Base-by-base conservation (phyloP, 352 stramenopile species). In the Phytophthora macrochlamydospora region DNA sequence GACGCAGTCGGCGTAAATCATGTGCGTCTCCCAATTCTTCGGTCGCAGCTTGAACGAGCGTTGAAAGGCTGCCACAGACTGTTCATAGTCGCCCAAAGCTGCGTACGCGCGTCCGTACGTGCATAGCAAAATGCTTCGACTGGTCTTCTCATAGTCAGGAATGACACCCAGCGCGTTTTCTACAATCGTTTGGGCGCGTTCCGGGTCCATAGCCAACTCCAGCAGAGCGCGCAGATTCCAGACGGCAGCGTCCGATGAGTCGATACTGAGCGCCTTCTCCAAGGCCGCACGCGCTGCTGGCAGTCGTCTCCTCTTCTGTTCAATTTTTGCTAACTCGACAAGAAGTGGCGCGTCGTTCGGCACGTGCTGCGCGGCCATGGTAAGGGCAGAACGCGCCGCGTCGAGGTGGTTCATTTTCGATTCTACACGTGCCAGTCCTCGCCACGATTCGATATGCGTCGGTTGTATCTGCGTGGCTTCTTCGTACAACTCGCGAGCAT, bases 221-320 rank as follows among this genome's bases (percentile, higher is more conserved):
- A 96, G 30, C 45, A 94, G 46, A 3, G 88, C 88, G 2, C 88
- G 85, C 67, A 96, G 70, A 67, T 96, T 96, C 88, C 88, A 96
- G 42, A 90, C 73, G 14, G 83, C 74, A 2, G 85, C 85, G 33
- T 83, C 72, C 4, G 80, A 83, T 43, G 71, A 63, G 62, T 94
- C 83, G 42, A 96, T 61, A 59, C 86, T 80, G 4, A 96, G 73
- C n/a, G 85, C 88, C 45, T 89, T 86, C 65, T 93, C 83, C 31
- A 83, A 88, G 37, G 86, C 85, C 1, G 68, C 55, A 1, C 88
- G 86, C 14, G 88, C 88, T 18, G 72, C 73, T 24, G 71, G 69
- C 24, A 83, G 82, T 43, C 88, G 85, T n/a, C 76, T 73, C 45
- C 90, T 78, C 14, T 78, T 76, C 59, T 93, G 83, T 53, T 96